Evolutionary conservation across 2,329 filamentous ascomycete genomes (phyloP), one percentile per base, ranked within the genome.

Genomic region (Claviceps pazoutovae): DNA sequence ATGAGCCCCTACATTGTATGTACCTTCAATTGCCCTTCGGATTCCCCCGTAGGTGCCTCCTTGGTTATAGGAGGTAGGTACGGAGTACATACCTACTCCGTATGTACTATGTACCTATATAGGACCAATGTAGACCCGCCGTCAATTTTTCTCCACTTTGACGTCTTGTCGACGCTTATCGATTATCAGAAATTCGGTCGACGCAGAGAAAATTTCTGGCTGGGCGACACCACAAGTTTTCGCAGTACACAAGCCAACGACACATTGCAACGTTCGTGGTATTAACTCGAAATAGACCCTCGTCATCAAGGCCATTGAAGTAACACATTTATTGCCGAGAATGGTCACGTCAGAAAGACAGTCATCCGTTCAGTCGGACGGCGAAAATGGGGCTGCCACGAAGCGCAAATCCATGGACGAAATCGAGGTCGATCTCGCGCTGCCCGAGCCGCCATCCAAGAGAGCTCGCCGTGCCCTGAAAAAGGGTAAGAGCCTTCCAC

Each of bases 401-500:
- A 84, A 94, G 72, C 84, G 86, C 67, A 93, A 91, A 68, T 72
- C 74, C 51, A 67, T 77, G 51, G 78, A 83, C 47, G 86, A 90
- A 61, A 84, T 98, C 62, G 88, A 95, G 67, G 89, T 98, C 64
- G 88, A 98, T 66, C 71, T 98, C 56, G 76, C 74, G 57, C 82
- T 86, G n/a, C 93, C 93, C 26, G 90, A 97, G 64, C 93, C 93
- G 19, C 88, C 88, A 1, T 97, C 93, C 37, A 98, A 97, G 69
- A 94, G 93, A 65, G 89, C 88, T 55, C 80, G 89, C 59, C 88
- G 93, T 64, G 83, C 84, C 55, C 80, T 94, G 53, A 97, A 96
- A 68, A 96, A 95, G 71, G 80, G 80, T 58, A 87, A 86, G 64
- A 63, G 75, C 1, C 62, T 80, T 1, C 74, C 76, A 2, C 61